phyloP scores from a whole-genome alignment of 805 yeast species.

The Grigorovia transvaalensis region DNA sequence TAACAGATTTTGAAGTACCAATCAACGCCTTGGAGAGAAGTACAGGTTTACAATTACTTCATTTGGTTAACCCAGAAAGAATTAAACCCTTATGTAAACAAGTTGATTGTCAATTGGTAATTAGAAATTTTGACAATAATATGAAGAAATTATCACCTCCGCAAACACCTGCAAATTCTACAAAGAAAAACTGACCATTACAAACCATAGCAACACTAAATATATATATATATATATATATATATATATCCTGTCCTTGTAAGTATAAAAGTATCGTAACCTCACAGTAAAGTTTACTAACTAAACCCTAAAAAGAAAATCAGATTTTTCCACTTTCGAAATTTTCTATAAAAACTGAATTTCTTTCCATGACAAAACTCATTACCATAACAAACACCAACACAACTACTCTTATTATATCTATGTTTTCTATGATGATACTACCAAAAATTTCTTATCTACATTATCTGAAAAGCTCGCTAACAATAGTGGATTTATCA shows the following conservation, averaged over 20 bases:
- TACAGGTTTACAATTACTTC: constrained; percentile 73
- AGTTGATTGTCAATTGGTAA: constrained; percentile 65
- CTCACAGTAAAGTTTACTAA: too few species aligned
- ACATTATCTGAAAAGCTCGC: constrained; percentile 28
- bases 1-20: constrained; percentile 76
- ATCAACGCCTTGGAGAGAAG: constrained; percentile 81
- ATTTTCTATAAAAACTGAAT: too few species aligned
- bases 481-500: constrained; percentile 11
- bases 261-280: too few species aligned
- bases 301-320: too few species aligned
- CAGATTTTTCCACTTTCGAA: too few species aligned
- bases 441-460: constrained; percentile 22
- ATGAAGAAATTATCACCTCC: neutral
- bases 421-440: constrained; percentile 15
- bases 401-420: neutral
- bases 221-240: too few species aligned
- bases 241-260: too few species aligned
- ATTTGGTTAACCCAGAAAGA: constrained; percentile 49
- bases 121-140: constrained; percentile 60
- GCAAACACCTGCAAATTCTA: too few species aligned
- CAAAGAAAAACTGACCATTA: too few species aligned
- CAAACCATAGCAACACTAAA: too few species aligned
- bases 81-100: constrained; percentile 66
- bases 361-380: neutral
- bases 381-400: neutral